phyloP scores from a whole-genome alignment of 768 basidiomycete species.

The Pulveroboletus sp. region DNA sequence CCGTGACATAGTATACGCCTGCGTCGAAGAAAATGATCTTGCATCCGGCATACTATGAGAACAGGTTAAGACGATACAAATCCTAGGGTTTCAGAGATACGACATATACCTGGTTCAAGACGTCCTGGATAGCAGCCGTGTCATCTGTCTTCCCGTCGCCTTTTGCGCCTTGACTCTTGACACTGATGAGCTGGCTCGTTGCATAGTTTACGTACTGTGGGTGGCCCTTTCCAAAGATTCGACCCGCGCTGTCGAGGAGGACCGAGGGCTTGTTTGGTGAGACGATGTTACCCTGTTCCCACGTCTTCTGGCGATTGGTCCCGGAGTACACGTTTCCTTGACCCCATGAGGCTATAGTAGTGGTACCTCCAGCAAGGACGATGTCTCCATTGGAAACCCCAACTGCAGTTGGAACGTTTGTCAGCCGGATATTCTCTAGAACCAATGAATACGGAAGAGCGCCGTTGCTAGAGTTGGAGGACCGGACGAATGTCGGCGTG shows the following conservation, averaged over 20 bases:
- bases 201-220: conserved; percentile 65
- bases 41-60: conserved; percentile 56
- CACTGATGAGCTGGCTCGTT: conserved; percentile 62
- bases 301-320: conserved; percentile 39
- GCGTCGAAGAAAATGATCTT: conserved; percentile 83
- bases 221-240: conserved; percentile 56
- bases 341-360: conserved; percentile 52
- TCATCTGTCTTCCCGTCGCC: conserved; percentile 78
- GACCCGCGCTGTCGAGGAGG: conserved; percentile 54
- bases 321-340: conserved; percentile 71
- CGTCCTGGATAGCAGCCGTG: conserved; percentile 56
- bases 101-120: conserved; percentile 48
- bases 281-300: conserved; percentile 46
- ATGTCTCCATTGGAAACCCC: conserved; percentile 28
- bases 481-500: conserved; percentile 42
- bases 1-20: conserved; percentile 44
- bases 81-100: background rate
- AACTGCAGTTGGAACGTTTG: conserved; percentile 34
- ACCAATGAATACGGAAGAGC: conserved; percentile 33
- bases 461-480: conserved; percentile 30
- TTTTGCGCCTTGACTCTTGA: conserved; percentile 61
- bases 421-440: conserved; percentile 34
- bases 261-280: conserved; percentile 47
- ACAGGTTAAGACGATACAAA: background rate
- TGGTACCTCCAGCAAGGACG: conserved; percentile 36